Conservation (phyloP, 2,329 filamentous ascomycete genomes). For the Chaetomium olivaceum region DNA sequence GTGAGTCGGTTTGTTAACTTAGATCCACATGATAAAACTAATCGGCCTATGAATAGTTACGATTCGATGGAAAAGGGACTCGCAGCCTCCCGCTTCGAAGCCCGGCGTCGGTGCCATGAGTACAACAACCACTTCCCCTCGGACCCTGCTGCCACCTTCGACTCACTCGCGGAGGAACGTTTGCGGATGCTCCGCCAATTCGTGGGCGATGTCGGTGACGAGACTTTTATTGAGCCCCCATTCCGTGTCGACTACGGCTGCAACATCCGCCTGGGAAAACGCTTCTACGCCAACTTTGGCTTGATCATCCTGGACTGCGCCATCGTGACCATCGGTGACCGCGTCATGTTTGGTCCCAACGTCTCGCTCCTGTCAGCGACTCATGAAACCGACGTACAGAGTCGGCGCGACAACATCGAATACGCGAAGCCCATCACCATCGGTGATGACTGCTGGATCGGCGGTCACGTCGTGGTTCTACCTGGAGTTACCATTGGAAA, state of each 20-base stretch:
- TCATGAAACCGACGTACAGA: slow-evolving; percentile 65
- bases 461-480: slow-evolving; percentile 68
- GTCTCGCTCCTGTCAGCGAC: slow-evolving; percentile 70
- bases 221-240: slow-evolving; percentile 61
- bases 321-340: slow-evolving; percentile 66
- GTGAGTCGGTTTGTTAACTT: background rate
- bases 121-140: slow-evolving; percentile 60
- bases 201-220: slow-evolving; percentile 53
- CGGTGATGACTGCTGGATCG: slow-evolving; percentile 80
- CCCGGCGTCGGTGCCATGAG: slow-evolving; percentile 54
- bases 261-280: slow-evolving; percentile 61
- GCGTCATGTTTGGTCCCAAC: slow-evolving; percentile 71
- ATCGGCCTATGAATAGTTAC: slow-evolving; percentile 39
- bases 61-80: slow-evolving; percentile 44
- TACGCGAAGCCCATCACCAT: slow-evolving; percentile 70
- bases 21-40: background rate
- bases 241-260: slow-evolving; percentile 66
- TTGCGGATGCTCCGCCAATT: slow-evolving; percentile 50
- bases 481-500: slow-evolving; percentile 77
- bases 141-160: slow-evolving; percentile 41
- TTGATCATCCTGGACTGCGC: slow-evolving; percentile 72
- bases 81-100: slow-evolving; percentile 46
- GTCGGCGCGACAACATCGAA: slow-evolving; percentile 54
- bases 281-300: slow-evolving; percentile 66
- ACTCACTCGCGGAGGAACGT: slow-evolving; percentile 42